Base-by-base conservation (phyloP, 2,329 filamentous ascomycete species). In the Fusarium brevicatenulatum region DNA sequence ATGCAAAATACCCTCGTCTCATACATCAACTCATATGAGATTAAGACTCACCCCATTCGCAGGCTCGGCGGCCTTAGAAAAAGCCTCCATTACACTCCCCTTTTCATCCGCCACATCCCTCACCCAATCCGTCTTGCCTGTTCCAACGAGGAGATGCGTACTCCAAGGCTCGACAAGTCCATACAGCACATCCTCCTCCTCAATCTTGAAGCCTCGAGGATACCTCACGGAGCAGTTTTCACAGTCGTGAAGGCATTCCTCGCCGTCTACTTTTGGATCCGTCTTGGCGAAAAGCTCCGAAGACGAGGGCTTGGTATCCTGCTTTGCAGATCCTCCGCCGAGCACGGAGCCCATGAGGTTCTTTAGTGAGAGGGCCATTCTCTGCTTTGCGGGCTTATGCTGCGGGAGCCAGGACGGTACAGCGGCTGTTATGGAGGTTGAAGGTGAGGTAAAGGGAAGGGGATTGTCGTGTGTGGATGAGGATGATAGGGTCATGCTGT, bases 61-160 rank as follows among this genome's bases (percentile, higher is more conserved):
- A 2, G 91, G 91, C 79, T 86, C 87, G 16, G 86, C 83, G 3
- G 86, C 86, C 60, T 85, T 84, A 19, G 83, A 88, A 75, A 95
- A 88, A 4, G 92, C 93, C 84, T 94, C 86, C 93, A 95, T 95
- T 37, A 95, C 88, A 79, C 92, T 94, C 10, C 92, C 93, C 82
- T 93, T 91, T 85, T 98, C 96, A 79, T 98, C 93, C 63, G 89
- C 90, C 50, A 97, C 93, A 84, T 97, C 92, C 68, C 93, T 85
- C 79, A 95, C 92, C 96, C 96, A 99, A 83, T 99, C 96, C 32
- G 91, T 89, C 88, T 98, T 97, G 69, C 95, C 94, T n/a, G 96
- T 99, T 30, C 94, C 96, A 21, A 98, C 94, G 37, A 99, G 85
- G 70, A 97, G 80, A 83, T 99, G 96, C 25, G 95, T 96, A 78